Conservation (phyloP, 495 filamentous ascomycete genomes). For the Penicillium coprophilum region DNA sequence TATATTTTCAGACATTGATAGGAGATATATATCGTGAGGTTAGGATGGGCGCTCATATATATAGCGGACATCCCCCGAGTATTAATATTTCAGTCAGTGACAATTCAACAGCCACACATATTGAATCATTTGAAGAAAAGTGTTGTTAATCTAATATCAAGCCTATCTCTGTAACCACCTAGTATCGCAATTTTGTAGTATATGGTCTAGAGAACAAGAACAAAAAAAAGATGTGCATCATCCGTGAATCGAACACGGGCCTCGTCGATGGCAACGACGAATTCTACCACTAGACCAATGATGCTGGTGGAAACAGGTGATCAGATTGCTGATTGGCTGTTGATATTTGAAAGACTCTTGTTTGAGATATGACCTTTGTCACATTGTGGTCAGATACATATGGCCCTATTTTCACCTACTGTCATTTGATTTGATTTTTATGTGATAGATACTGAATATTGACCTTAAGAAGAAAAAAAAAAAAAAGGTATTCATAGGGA, state of each 20-base stretch:
- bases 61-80: too few relatives aligned
- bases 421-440: background rate
- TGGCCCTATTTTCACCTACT: background rate
- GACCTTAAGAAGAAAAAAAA: background rate
- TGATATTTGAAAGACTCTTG: background rate
- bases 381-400: too few relatives aligned
- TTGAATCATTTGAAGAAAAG: too few relatives aligned
- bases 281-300: conserved; percentile 62
- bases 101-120: too few relatives aligned
- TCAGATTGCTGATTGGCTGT: conserved; percentile 1
- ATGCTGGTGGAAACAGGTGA: conserved; percentile 28
- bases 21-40: too few relatives aligned
- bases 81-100: too few relatives aligned
- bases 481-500: background rate
- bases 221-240: conserved; percentile 40
- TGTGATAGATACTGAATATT: background rate
- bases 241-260: conserved; percentile 60
- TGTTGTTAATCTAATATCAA: too few relatives aligned
- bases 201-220: too few relatives aligned
- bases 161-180: too few relatives aligned
- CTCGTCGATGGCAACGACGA: conserved; percentile 61
- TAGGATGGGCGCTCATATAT: too few relatives aligned
- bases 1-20: too few relatives aligned
- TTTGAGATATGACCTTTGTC: background rate
- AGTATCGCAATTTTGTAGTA: too few relatives aligned